phyloP scores from a whole-genome alignment of 768 basidiomycete species.

The Scleroderma bovista region DNA sequence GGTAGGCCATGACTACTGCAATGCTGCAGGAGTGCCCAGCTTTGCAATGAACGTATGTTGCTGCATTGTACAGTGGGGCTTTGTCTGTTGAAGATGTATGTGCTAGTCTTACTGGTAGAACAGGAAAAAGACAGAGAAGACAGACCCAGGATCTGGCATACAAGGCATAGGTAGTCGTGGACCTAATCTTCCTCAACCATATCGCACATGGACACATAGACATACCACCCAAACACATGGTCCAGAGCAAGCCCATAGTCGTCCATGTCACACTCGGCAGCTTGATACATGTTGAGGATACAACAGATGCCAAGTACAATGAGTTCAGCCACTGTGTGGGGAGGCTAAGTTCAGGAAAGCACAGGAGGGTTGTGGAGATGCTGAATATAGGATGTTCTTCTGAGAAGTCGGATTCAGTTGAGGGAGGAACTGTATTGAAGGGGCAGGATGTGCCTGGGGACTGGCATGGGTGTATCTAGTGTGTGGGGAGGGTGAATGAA shows the following conservation, averaged over 20 bases:
- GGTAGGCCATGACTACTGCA: constrained; percentile 94
- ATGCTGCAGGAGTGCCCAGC: constrained; percentile 95
- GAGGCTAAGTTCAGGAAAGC: constrained; percentile 77
- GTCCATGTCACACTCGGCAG: constrained; percentile 81
- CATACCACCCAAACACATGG: constrained; percentile 76
- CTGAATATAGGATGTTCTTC: constrained; percentile 63
- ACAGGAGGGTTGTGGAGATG: constrained; percentile 91
- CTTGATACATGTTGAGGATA: constrained; percentile 90
- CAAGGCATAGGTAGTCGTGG: constrained; percentile 71
- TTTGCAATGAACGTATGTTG: constrained; percentile 94
- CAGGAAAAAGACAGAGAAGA: constrained; percentile 9
- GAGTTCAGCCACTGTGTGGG: constrained; percentile 74
- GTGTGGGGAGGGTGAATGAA: constrained; percentile 34
- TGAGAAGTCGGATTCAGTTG: constrained; percentile 12
- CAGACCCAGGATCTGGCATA: constrained; percentile 83
- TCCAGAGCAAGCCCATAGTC: constrained; percentile 66
- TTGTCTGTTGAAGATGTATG: constrained; percentile 56
- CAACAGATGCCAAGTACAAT: constrained; percentile 72
- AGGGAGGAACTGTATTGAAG: constrained; percentile 29
- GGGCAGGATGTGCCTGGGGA: constrained; percentile 64
- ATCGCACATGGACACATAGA: constrained; percentile 89
- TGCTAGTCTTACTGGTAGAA: constrained; percentile 1
- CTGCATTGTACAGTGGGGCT: constrained; percentile 80
- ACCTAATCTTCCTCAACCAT: constrained; percentile 94
- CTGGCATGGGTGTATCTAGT: constrained; percentile 31